A percentile compares a stretch with the other conserved stretches of the same genome.
phyloP scores from a whole-genome alignment of 768 basidiomycete species.

The Boletus rufocinnamomeus region DNA sequence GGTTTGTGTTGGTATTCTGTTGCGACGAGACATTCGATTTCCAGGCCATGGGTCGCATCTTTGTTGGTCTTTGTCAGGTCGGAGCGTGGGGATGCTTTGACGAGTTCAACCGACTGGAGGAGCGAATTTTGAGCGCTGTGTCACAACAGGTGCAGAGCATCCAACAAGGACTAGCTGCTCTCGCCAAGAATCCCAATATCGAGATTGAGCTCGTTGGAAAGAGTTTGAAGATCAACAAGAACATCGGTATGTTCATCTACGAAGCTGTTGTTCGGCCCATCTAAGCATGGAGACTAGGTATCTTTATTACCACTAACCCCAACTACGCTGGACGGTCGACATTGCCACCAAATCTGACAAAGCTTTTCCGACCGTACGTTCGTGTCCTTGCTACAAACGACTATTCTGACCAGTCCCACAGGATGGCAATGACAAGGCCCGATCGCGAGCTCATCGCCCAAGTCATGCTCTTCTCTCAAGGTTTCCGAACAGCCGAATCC shows the following conservation, averaged over 20 bases:
- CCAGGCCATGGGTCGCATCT: constrained; percentile 99
- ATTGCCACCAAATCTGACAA: constrained; percentile 83
- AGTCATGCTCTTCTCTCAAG: constrained; percentile 99
- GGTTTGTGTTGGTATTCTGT: constrained; percentile 99
- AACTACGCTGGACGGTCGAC: constrained; percentile 97
- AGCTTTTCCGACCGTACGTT: constrained; percentile 88
- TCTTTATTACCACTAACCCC: constrained; percentile 99
- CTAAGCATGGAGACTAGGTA: constrained; percentile 51
- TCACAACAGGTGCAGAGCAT: constrained; percentile 99
- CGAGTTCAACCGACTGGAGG: constrained; percentile 97
- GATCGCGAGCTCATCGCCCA: constrained; percentile 99
- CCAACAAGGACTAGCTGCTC: constrained; percentile 87
- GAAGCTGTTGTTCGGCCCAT: background rate
- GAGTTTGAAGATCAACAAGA: constrained; percentile 87
- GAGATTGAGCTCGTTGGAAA: constrained; percentile 98
- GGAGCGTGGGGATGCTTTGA: constrained; percentile 99
- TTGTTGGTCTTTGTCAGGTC: constrained; percentile 97
- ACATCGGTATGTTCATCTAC: constrained; percentile 64
- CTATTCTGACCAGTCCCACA: constrained; percentile 35
- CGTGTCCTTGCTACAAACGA: background rate
- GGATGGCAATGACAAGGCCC: constrained; percentile 99
- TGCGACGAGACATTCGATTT: constrained; percentile 99
- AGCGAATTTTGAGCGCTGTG: constrained; percentile 95
- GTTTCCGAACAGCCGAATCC: constrained; percentile 95
- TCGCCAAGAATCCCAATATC: constrained; percentile 79